A percentile compares a stretch with the other conserved stretches of the same genome.
Evolutionary conservation across 176 grass and related monocot genomes (phyloP).

Genomic region (Chloris gayana): DNA sequence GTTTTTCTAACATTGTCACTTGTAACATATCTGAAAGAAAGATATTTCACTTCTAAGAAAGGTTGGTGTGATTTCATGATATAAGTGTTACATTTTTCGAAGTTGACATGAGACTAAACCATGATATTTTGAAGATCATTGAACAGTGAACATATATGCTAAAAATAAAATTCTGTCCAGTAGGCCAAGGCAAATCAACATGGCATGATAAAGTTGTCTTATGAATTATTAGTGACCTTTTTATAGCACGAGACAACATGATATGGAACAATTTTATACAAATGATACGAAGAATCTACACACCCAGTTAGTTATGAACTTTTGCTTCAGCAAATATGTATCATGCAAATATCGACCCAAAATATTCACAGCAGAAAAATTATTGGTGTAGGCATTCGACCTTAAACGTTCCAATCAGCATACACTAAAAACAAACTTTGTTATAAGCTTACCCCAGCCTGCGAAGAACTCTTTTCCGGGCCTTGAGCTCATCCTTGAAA

Average conservation of each 20-base stretch:
- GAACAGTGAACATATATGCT: not conserved
- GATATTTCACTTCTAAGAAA: not conserved
- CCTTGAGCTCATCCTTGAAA: conserved; percentile 95
- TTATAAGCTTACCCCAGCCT: conserved; percentile 58
- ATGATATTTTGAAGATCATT: not conserved
- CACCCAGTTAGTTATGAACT: not conserved
- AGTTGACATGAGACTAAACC: conserved; percentile 1
- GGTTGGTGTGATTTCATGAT: not conserved
- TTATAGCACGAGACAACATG: not conserved
- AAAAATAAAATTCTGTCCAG: too few relatives aligned
- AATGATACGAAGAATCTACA: not conserved
- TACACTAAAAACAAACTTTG: not conserved
- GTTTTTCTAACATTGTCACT: conserved; percentile 84
- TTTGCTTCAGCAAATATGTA: not conserved
- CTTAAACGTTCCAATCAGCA: conserved; percentile 1
- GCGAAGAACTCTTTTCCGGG: conserved; percentile 84
- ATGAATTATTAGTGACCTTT: not conserved
- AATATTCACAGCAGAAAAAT: not conserved
- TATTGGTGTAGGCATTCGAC: not conserved
- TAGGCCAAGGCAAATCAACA: not conserved
- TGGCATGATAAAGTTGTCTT: not conserved
- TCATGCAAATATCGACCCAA: not conserved
- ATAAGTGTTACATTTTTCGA: not conserved
- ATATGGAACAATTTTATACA: not conserved
- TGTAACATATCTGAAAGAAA: conserved; percentile 51